Conservation (phyloP, 768 basidiomycete species). For the Dentipellis sp. region DNA sequence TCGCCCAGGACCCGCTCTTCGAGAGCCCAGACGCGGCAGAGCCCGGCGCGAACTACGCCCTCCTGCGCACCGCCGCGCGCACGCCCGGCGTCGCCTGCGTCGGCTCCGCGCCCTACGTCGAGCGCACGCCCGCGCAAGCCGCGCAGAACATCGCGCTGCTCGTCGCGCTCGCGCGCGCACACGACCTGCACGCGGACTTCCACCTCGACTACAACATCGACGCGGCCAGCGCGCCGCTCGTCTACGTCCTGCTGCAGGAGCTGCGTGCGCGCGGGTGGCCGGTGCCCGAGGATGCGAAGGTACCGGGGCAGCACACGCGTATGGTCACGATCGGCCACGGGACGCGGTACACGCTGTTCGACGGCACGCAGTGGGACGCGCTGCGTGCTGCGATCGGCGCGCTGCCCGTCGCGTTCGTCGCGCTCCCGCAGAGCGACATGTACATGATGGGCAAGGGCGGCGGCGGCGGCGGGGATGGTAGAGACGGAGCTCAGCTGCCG, state of each 20-base stretch:
- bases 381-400: constrained; percentile 27
- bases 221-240: constrained; percentile 37
- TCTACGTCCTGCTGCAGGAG: constrained; percentile 42
- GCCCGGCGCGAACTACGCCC: constrained; percentile 35
- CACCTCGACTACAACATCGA: constrained; percentile 64
- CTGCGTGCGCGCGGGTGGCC: constrained; percentile 23
- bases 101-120: constrained; percentile 61
- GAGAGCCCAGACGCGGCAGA: constrained; percentile 21
- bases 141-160: constrained; percentile 45
- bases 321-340: constrained; percentile 6
- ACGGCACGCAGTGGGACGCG: constrained; percentile 50
- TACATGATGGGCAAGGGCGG: constrained; percentile 53
- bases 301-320: constrained; percentile 2
- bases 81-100: constrained; percentile 37
- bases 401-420: constrained; percentile 44
- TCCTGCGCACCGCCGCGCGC: constrained; percentile 34
- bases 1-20: constrained; percentile 55
- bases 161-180: constrained; percentile 34
- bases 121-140: constrained; percentile 37
- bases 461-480: background rate
- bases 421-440: constrained; percentile 54
- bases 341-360: constrained; percentile 12
- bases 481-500: constrained; percentile 24
- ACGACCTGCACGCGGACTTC: constrained; percentile 44
- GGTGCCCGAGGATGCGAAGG: constrained; percentile 1